Conservation (phyloP, 805 yeast genomes). For the Ogataea parapolymorpha region DNA sequence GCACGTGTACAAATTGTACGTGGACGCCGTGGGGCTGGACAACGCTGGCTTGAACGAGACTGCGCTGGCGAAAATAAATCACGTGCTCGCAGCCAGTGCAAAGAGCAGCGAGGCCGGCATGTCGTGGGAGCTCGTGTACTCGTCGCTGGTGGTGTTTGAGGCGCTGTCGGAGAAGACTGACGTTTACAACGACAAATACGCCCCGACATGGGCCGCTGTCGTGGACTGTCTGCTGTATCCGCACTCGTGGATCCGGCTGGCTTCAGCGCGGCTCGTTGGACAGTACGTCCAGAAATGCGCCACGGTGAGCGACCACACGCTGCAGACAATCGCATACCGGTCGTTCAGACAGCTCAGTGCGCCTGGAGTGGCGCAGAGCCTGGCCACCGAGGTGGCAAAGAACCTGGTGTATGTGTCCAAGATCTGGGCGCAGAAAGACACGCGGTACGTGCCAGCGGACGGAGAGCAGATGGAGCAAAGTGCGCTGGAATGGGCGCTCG, state of each 20-base stretch:
- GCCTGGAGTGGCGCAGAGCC: conserved; percentile 60
- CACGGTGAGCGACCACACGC: conserved; percentile 34
- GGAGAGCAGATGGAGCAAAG: conserved; percentile 27
- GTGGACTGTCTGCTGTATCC: conserved; percentile 68
- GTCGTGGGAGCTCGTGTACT: conserved; percentile 78
- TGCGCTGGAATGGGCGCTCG: conserved; percentile 59
- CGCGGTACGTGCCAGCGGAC: conserved; percentile 32
- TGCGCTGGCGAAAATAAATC: conserved; percentile 26
- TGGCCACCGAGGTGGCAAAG: conserved; percentile 64
- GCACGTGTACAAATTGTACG: conserved; percentile 60
- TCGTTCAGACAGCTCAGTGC: conserved; percentile 79
- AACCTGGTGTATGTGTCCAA: conserved; percentile 58
- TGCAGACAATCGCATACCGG: conserved; percentile 68
- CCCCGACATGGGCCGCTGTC: conserved; percentile 50
- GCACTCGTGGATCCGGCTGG: conserved; percentile 85
- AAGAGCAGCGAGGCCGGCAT: conserved; percentile 38
- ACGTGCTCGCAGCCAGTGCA: conserved; percentile 25
- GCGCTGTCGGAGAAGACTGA: conserved; percentile 14
- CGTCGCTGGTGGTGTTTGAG: conserved; percentile 49
- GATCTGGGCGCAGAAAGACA: conserved; percentile 53
- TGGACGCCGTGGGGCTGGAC: conserved; percentile 45
- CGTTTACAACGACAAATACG: conserved; percentile 41
- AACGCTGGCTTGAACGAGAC: conserved; percentile 23
- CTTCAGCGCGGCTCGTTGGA: conserved; percentile 59
- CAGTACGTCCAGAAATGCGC: conserved; percentile 39